These are phyloP conservation scores for Myxozyma geophila DNA, from an alignment of 805 yeast species.

Conservation along the genomic window DNA sequence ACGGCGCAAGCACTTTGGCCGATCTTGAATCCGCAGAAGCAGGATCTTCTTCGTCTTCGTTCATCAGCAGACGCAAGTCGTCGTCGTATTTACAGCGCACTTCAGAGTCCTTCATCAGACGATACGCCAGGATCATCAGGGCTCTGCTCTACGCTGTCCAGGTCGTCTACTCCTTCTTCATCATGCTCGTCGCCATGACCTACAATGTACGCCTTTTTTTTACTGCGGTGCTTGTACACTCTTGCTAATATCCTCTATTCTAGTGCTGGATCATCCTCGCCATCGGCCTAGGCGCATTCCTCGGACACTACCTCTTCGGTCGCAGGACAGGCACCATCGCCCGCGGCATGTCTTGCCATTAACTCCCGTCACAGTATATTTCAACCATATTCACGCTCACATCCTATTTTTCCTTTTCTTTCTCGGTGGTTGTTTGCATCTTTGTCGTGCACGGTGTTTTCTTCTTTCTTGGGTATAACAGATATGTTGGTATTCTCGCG, in stretches of 20 bases:
- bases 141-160: slow-evolving; percentile 61
- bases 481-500: too few relatives aligned
- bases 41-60: neutral
- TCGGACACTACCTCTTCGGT: slow-evolving; percentile 53
- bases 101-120: slow-evolving; percentile 1
- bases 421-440: neutral
- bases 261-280: slow-evolving; percentile 79
- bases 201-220: slow-evolving; percentile 54
- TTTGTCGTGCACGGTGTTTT: neutral
- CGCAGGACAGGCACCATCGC: neutral
- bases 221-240: neutral
- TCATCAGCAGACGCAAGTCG: neutral
- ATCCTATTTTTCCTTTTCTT: neutral
- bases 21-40: slow-evolving; percentile 1
- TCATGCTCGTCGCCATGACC: slow-evolving; percentile 65
- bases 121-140: slow-evolving; percentile 3
- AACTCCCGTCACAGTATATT: neutral
- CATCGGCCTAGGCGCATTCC: slow-evolving; percentile 68
- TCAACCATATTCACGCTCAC: neutral
- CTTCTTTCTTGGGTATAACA: too few relatives aligned
- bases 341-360: slow-evolving; percentile 26
- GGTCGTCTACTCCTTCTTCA: slow-evolving; percentile 65
- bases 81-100: neutral
- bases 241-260: neutral
- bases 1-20: neutral